phyloP scores from a whole-genome alignment of 208 protist species.

The Dictyostelium gargantuum region DNA sequence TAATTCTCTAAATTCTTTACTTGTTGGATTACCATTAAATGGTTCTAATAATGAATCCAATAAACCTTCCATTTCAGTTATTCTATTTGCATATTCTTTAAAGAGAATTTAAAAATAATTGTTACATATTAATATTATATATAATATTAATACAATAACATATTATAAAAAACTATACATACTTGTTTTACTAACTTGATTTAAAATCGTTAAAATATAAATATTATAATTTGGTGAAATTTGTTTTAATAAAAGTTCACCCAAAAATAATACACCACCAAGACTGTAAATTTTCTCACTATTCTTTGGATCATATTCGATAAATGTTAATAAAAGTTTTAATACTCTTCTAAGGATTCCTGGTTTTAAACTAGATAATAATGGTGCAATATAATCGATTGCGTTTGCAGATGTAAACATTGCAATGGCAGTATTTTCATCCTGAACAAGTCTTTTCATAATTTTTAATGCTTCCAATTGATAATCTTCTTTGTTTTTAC shows the following conservation, averaged over 20 bases:
- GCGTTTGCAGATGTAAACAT: not conserved
- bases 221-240: not conserved
- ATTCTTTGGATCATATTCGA: slow-evolving; percentile 29
- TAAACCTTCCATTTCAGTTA: not conserved
- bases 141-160: not conserved
- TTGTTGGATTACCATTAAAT: not conserved
- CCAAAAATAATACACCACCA: slow-evolving; percentile 28
- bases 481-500: not conserved
- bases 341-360: slow-evolving; percentile 20
- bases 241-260: slow-evolving; percentile 33
- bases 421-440: not conserved
- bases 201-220: slow-evolving; percentile 1
- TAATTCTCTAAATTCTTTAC: slow-evolving; percentile 22
- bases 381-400: slow-evolving; percentile 3
- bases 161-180: not conserved
- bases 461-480: slow-evolving; percentile 28
- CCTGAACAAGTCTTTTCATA: not conserved
- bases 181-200: slow-evolving; percentile 27
- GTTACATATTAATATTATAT: not conserved
- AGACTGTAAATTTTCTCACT: not conserved
- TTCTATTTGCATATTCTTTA: not conserved
- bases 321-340: slow-evolving; percentile 11
- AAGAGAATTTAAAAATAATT: no score
- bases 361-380: not conserved
- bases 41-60: slow-evolving; percentile 17